These are phyloP conservation scores for Fusarium concolor DNA, from an alignment of 2,329 filamentous ascomycete species.

Conservation along the genomic window DNA sequence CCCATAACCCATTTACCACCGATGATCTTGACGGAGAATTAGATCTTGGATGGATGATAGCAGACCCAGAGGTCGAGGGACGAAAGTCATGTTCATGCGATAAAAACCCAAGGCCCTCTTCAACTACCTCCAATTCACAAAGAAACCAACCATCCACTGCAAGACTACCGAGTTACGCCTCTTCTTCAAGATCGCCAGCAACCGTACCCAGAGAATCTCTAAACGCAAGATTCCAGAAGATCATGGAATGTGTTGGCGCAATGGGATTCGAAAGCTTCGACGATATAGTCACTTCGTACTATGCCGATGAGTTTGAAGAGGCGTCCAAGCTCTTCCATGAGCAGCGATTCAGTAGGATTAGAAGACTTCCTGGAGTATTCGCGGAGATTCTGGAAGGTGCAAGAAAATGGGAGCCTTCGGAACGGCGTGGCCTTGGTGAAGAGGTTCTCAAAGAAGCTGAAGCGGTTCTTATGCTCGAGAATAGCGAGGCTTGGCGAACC, in stretches of 20 bases:
- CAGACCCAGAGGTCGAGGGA: background rate
- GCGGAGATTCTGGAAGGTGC: background rate
- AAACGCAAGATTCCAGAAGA: background rate
- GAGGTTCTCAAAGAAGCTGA: background rate
- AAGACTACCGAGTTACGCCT: background rate
- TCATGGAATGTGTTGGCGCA: constrained; percentile 1
- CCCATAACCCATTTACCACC: background rate
- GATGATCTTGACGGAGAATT: background rate
- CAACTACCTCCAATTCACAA: background rate
- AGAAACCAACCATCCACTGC: background rate
- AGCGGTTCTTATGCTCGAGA: background rate
- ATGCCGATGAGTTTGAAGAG: background rate
- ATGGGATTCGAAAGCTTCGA: background rate
- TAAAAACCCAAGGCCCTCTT: background rate
- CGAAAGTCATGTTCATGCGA: background rate
- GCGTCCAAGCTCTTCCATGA: background rate
- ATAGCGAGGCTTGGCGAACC: background rate
- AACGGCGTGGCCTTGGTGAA: background rate
- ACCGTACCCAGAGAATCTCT: background rate
- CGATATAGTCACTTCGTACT: background rate
- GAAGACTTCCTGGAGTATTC: background rate
- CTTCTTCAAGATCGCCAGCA: background rate
- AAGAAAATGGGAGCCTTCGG: background rate
- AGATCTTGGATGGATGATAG: background rate
- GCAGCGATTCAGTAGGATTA: background rate